Base-by-base conservation (phyloP, 441 rosid genomes). In the Croton laevigatus region DNA sequence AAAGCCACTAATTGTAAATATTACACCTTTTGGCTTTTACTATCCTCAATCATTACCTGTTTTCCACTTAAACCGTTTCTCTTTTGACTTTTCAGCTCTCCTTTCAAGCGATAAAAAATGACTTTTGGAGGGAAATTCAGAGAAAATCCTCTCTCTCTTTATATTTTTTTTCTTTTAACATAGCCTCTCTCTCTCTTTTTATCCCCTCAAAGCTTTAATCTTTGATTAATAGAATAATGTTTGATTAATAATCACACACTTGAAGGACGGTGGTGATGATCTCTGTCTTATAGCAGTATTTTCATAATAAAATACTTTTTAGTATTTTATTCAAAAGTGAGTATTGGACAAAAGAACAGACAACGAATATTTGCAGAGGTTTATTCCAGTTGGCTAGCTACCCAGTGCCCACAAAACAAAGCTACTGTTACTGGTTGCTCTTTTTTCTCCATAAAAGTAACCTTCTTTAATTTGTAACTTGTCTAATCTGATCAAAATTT, bases 41-140 rank as follows among this genome's bases (percentile, higher is more conserved):
- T 10, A 45, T 44, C 49, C 52, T 45, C 44, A 32, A n/a, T 8
- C 22, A 46, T 58, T 3, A 36, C 32, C 23, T 37, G 38, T 53
- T 64, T 49, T 53, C 61, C 44, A 73, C 19, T 19, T 20, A 68
- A 71, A 62, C 77, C 62, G 76, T 69, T 73, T 46, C 45, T 62
- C 71, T 53, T 62, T 58, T 75, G 79, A 72, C 81, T 54, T 60
- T 59, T 65, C 69, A 54, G 46, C 40, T 68, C 38, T 32, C 59
- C 59, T 60, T 60, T 48, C 70, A 64, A 48, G 68, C 53, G 37
- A 8, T 22, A 22, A 54, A 59, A 74, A 36, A 40, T 54, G 68
- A 60, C 79, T 70, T 82, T 77, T 72, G 79, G 81, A 79, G 83
- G 79, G 81, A 61, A 81, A 70, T 14, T n/a, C 51, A 51, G 49